Base-by-base conservation (phyloP, 495 filamentous ascomycete species). In the Podospora comata region DNA sequence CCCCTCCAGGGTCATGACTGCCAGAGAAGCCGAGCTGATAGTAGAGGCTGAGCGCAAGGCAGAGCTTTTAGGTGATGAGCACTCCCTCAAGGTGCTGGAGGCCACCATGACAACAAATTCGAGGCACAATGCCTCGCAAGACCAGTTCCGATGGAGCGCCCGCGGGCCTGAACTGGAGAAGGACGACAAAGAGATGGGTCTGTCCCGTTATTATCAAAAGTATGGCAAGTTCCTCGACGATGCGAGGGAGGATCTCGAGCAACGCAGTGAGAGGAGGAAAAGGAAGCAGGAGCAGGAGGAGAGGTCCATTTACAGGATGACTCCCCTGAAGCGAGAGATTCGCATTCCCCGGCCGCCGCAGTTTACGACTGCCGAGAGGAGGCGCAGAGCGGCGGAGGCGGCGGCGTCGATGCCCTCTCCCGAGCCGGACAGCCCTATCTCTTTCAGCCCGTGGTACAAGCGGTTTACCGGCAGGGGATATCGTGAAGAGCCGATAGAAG, bases 131-230 rank as follows among this genome's bases (percentile, higher is more conserved):
- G 1, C 3, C 39, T 15, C 48, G 7, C 0, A 48, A 15, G 15
- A n/a, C 26, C 20, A 68, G n/a, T 56, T 65, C 62, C 34, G 61
- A 18, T 65, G 48, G 59, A 63, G 19, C 30, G 11, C 44, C 19
- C 62, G 69, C 34, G 59, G 28, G 15, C 54, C 66, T 0, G 39
- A 48, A 11, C 39, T 48, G 7, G 64, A 75, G 59, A 68, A 55
- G 30, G 73, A 75, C 18, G 71, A 75, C 57, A 57, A 28, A 26
- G 65, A 70, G 32, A 67, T 75, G 73, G 71, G 68, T 11, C 62
- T 73, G 20, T n/a, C 44, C 13, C 63, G 66, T 60, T 55, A 68
- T n/a, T 34, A 65, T 4, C 5, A 58, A 13, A 71, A 71, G 16
- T 73, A 75, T 34, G 58, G 58, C 26, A 48, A 32, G 48, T 70